Percentiles rank a stretch among this genome's conserved stretches.
phyloP scores from a whole-genome alignment of 2,329 filamentous ascomycete species.

The Colletotrichum karsti region DNA sequence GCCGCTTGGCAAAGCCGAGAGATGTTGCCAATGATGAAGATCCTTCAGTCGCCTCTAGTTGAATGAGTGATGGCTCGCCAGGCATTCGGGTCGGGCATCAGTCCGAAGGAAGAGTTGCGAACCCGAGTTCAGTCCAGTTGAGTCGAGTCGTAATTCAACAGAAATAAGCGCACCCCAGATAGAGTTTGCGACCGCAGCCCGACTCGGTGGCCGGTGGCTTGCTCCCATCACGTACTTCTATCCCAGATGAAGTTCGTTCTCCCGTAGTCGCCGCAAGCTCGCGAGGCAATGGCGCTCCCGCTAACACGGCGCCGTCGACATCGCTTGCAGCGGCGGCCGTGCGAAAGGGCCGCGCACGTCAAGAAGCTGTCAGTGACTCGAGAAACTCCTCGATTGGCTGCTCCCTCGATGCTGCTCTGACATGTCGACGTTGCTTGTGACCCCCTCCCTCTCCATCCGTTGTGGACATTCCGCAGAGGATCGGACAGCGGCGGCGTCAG shows the following conservation, averaged over 20 bases:
- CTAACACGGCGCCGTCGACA: slow-evolving; percentile 20
- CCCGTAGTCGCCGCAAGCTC: slow-evolving; percentile 15
- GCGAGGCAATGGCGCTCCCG: background rate
- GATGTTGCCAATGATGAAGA: background rate
- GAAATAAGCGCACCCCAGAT: slow-evolving; percentile 2
- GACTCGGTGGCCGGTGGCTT: slow-evolving; percentile 3
- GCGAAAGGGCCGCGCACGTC: slow-evolving; percentile 17
- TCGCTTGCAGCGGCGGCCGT: slow-evolving; percentile 26
- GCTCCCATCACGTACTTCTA: background rate
- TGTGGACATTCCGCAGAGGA: background rate
- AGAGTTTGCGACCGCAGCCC: background rate
- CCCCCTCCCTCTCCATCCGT: background rate
- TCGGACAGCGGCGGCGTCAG: slow-evolving; percentile 11
- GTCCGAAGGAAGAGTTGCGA: background rate
- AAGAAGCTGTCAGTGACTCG: slow-evolving; percentile 11
- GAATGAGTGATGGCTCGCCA: background rate
- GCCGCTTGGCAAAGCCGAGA: slow-evolving; percentile 13
- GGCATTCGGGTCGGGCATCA: background rate
- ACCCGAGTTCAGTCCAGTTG: background rate
- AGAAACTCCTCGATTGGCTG: background rate
- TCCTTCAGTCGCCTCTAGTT: background rate
- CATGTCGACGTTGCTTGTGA: background rate
- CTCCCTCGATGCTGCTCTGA: slow-evolving; percentile 8
- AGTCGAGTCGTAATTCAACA: background rate
- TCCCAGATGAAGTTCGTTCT: slow-evolving; percentile 16